Conservation (phyloP, 1,284 basidiomycete genomes). For the Austroboletus novae-zelandiae region DNA sequence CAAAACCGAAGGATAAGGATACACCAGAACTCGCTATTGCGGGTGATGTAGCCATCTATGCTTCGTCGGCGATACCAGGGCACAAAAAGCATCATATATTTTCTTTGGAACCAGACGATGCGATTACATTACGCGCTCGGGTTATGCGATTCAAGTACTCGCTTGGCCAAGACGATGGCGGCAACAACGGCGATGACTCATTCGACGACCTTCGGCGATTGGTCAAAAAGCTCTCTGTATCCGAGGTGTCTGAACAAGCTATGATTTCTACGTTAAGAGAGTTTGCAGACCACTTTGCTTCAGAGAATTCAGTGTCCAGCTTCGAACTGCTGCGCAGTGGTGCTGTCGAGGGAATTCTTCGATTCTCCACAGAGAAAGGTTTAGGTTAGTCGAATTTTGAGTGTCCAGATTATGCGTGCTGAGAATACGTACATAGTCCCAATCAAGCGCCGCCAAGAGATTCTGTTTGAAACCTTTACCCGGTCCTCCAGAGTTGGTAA, state of each 20-base stretch:
- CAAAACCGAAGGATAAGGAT: slow-evolving; percentile 55
- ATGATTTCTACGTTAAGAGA: slow-evolving; percentile 65
- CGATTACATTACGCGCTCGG: slow-evolving; percentile 84
- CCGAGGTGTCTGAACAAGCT: slow-evolving; percentile 61
- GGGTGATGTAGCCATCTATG: slow-evolving; percentile 34
- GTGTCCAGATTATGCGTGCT: slow-evolving; percentile 9
- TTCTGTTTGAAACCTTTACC: slow-evolving; percentile 75
- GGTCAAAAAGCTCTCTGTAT: slow-evolving; percentile 58
- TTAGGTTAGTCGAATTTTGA: slow-evolving; percentile 17
- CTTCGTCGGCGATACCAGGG: slow-evolving; percentile 49
- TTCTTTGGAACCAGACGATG: slow-evolving; percentile 80
- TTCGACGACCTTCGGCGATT: slow-evolving; percentile 64
- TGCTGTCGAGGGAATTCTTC: slow-evolving; percentile 83
- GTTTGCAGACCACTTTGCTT: slow-evolving; percentile 78
- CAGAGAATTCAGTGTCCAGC: slow-evolving; percentile 85
- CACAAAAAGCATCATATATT: slow-evolving; percentile 66
- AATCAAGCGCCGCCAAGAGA: slow-evolving; percentile 59
- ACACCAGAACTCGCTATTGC: slow-evolving; percentile 37
- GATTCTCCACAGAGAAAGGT: slow-evolving; percentile 72
- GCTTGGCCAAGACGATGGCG: slow-evolving; percentile 54
- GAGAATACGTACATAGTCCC: slow-evolving; percentile 43
- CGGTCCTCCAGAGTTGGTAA: slow-evolving; percentile 46
- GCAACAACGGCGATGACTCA: slow-evolving; percentile 61
- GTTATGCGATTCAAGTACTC: slow-evolving; percentile 82
- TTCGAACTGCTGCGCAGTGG: slow-evolving; percentile 96